Conservation (phyloP, 306 rosid genomes). For the Acacia melanoxylon region DNA sequence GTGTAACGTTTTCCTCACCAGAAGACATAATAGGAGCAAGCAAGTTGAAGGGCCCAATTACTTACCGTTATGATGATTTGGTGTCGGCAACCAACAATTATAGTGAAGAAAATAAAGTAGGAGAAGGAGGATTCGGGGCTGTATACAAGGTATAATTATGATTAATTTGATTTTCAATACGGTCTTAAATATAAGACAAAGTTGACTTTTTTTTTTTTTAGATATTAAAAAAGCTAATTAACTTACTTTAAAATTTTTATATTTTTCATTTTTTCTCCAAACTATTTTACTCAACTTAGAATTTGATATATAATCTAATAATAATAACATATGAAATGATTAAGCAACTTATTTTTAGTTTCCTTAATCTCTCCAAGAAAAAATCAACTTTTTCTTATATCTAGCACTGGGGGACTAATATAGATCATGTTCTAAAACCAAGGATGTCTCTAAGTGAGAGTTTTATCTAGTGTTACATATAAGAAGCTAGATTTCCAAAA, state of each 20-base stretch:
- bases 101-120: slow-evolving; percentile 3
- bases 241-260: no score
- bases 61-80: neutral
- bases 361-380: no score
- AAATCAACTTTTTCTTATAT: no score
- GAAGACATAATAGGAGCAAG: slow-evolving; percentile 35
- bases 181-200: no score
- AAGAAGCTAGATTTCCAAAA: neutral
- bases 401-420: neutral
- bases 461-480: neutral
- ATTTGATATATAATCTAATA: no score
- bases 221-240: no score
- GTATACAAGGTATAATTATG: slow-evolving; percentile 33
- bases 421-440: neutral
- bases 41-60: neutral
- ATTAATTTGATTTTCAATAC: neutral
- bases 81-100: neutral
- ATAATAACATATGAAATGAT: no score
- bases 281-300: no score
- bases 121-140: slow-evolving; percentile 6
- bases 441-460: neutral
- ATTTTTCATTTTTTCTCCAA: no score
- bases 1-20: neutral
- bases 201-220: no score
- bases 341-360: no score